A percentile compares a stretch with the other conserved stretches of the same genome.
Conservation (phyloP, 1,284 basidiomycete genomes). For the Caloboletus firmus region DNA sequence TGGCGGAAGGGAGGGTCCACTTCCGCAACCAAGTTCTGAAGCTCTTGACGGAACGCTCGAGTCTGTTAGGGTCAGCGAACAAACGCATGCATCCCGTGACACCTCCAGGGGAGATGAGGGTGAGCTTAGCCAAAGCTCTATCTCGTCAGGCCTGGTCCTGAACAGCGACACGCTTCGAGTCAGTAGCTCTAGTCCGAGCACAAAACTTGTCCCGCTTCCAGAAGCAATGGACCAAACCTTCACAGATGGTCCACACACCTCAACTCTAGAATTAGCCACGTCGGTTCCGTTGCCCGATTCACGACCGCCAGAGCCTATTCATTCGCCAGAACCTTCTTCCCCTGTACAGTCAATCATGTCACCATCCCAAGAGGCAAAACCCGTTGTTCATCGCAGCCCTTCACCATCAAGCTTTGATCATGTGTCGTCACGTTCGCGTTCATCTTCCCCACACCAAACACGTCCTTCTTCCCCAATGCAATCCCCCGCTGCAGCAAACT, state of each 20-base stretch:
- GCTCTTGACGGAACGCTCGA: background rate
- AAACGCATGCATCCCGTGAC: background rate
- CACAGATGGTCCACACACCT: no score
- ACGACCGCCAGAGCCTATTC: conserved; percentile 16
- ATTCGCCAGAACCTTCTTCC: background rate
- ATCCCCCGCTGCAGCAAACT: conserved; percentile 6
- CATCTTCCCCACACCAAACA: background rate
- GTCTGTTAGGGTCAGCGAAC: background rate
- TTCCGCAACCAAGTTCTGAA: background rate
- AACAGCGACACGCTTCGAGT: background rate
- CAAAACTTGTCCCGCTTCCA: background rate
- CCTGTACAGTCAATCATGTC: background rate
- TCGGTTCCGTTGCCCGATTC: conserved; percentile 25
- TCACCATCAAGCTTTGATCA: background rate
- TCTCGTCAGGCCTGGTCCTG: background rate
- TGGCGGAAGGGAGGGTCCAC: background rate
- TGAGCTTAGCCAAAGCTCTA: background rate
- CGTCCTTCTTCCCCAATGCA: background rate
- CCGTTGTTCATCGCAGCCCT: conserved; percentile 2
- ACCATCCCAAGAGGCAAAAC: background rate
- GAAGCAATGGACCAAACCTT: background rate
- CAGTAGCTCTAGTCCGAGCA: background rate
- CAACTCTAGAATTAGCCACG: conserved; percentile 13
- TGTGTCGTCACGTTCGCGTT: background rate
- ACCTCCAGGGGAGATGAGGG: background rate